Evolutionary conservation across 345 rosid genomes (phyloP).

Genomic region (Rhizophora mangle): DNA sequence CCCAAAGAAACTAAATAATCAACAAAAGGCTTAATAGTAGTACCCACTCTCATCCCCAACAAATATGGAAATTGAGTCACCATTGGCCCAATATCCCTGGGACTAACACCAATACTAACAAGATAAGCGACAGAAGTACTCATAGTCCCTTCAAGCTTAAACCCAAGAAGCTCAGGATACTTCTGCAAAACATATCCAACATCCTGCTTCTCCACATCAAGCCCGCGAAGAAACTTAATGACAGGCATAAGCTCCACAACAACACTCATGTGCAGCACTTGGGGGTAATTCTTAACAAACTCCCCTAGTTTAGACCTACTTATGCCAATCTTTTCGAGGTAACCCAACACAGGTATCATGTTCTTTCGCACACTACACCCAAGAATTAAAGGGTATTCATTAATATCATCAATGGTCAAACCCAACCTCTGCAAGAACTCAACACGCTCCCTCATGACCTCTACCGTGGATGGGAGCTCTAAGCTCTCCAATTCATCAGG

Average conservation of each 20-base stretch:
- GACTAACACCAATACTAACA: conserved; percentile 85
- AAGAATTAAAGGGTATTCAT: conserved; percentile 76
- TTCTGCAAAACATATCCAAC: conserved; percentile 71
- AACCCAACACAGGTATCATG: conserved; percentile 84
- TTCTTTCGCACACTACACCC: conserved; percentile 89
- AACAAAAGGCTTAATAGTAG: conserved; percentile 73
- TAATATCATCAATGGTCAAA: conserved; percentile 68
- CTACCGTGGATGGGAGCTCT: conserved; percentile 88
- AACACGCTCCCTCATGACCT: conserved; percentile 86
- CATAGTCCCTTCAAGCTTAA: conserved; percentile 91
- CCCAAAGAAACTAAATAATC: conserved; percentile 71
- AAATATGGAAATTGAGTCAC: conserved; percentile 85
- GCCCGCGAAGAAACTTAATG: conserved; percentile 78
- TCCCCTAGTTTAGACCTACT: conserved; percentile 70
- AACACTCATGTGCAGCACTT: conserved; percentile 76
- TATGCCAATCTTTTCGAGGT: conserved; percentile 76
- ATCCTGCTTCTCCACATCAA: conserved; percentile 88
- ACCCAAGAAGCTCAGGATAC: conserved; percentile 90
- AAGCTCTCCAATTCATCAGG: conserved; percentile 77
- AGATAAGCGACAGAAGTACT: conserved; percentile 91
- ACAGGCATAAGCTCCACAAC: conserved; percentile 94
- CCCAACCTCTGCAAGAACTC: conserved; percentile 81
- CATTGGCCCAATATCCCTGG: conserved; percentile 94
- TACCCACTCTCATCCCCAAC: conserved; percentile 92
- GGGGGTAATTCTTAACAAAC: conserved; percentile 75